phyloP scores from a whole-genome alignment of 2,329 filamentous ascomycete genomes.

The Fusarium sublunatum region DNA sequence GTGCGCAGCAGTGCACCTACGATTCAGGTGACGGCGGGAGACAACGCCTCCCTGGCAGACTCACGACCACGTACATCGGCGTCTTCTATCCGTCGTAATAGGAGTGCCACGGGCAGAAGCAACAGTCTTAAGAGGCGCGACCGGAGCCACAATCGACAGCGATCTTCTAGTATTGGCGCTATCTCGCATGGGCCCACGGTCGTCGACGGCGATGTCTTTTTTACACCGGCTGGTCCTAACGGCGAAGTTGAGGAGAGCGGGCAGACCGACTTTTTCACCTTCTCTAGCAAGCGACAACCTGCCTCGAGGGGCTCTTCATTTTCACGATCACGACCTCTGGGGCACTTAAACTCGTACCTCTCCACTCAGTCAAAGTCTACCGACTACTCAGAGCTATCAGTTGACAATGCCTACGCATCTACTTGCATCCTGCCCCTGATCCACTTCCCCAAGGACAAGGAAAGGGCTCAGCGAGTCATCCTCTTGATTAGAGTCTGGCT shows the following conservation, averaged over 20 bases:
- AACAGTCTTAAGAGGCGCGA: slow-evolving; percentile 66
- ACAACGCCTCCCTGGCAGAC: slow-evolving; percentile 59
- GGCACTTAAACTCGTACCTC: slow-evolving; percentile 59
- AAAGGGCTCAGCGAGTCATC: slow-evolving; percentile 60
- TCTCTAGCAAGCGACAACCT: slow-evolving; percentile 55
- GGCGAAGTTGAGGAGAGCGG: slow-evolving; percentile 52
- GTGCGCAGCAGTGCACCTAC: slow-evolving; percentile 66
- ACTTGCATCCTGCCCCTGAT: slow-evolving; percentile 63
- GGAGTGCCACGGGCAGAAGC: slow-evolving; percentile 61
- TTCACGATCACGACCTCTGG: slow-evolving; percentile 56
- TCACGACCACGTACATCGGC: slow-evolving; percentile 51
- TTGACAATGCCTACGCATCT: slow-evolving; percentile 57
- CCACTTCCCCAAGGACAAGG: slow-evolving; percentile 66
- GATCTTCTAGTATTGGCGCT: slow-evolving; percentile 58
- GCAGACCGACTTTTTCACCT: slow-evolving; percentile 59
- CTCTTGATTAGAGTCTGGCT: slow-evolving; percentile 86
- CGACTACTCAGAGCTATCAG: slow-evolving; percentile 54
- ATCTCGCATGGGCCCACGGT: slow-evolving; percentile 55
- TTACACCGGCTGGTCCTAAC: slow-evolving; percentile 56
- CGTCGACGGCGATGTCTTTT: slow-evolving; percentile 63
- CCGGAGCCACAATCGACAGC: slow-evolving; percentile 60
- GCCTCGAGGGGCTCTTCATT: slow-evolving; percentile 55
- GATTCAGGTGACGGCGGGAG: slow-evolving; percentile 80
- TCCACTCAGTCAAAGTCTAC: slow-evolving; percentile 56
- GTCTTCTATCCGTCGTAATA: slow-evolving; percentile 48